phyloP scores from a whole-genome alignment of 345 rosid species.

The Hevea brasiliensis region DNA sequence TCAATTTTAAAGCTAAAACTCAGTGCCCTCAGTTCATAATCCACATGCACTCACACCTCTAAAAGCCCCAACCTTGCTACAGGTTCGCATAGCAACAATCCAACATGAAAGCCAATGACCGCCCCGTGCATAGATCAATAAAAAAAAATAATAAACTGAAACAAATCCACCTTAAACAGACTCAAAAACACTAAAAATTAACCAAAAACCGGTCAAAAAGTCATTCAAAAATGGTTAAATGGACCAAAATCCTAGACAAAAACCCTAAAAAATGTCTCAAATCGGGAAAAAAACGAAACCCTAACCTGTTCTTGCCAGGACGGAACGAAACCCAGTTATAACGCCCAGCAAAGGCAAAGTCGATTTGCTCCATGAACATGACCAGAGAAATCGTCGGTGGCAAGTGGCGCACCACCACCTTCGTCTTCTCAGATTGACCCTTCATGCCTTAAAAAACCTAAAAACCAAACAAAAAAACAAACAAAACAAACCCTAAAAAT shows the following conservation, averaged over 20 bases:
- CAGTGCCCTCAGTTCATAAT: background rate
- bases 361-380: conserved; percentile 56
- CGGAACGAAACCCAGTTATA: conserved; percentile 67
- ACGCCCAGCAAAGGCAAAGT: conserved; percentile 48
- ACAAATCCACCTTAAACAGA: background rate
- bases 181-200: background rate
- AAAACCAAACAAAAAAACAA: conserved; percentile 13
- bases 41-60: background rate
- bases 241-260: background rate
- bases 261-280: background rate
- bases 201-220: background rate
- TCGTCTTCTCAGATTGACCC: conserved; percentile 58
- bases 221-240: background rate
- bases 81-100: background rate
- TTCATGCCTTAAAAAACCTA: conserved; percentile 39
- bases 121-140: background rate
- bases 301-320: conserved; percentile 62
- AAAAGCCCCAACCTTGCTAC: background rate
- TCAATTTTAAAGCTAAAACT: background rate
- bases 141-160: background rate
- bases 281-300: conserved; percentile 2
- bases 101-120: background rate
- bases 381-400: conserved; percentile 58
- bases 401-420: conserved; percentile 72
- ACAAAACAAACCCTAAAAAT: conserved; percentile 27